A percentile compares a stretch with the other conserved stretches of the same genome.
Conservation (phyloP, 306 rosid genomes). For the Mucuna pruriens region DNA sequence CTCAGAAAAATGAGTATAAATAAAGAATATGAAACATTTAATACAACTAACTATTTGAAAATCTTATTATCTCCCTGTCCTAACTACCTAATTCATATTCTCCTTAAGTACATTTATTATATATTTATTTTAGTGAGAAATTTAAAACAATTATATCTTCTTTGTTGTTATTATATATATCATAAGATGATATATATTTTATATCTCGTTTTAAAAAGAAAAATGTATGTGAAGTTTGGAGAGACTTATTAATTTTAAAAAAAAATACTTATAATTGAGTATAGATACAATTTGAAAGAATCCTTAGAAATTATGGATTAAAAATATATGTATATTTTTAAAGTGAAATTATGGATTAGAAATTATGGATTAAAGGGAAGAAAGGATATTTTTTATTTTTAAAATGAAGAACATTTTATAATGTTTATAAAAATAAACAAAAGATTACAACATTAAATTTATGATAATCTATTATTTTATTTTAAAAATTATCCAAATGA, state of each 20-base stretch:
- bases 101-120: not conserved
- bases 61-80: not conserved
- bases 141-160: too few relatives aligned
- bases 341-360: not conserved
- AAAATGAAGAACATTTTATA: not conserved
- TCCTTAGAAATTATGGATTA: not conserved
- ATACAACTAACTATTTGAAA: not conserved
- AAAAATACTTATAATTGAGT: not conserved
- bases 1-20: too few relatives aligned
- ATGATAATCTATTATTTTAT: too few relatives aligned
- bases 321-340: not conserved
- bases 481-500: too few relatives aligned
- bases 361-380: not conserved
- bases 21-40: not conserved
- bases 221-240: not conserved
- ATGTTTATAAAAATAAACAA: not conserved
- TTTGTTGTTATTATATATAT: not conserved
- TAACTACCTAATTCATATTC: not conserved
- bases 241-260: not conserved
- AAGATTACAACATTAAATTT: not conserved
- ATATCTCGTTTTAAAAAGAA: not conserved
- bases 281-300: not conserved
- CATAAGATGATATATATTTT: not conserved
- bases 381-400: not conserved
- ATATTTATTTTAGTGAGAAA: too few relatives aligned